These are phyloP conservation scores for Phytophthora crassamura DNA, from an alignment of 352 stramenopile species.

Conservation along the genomic window DNA sequence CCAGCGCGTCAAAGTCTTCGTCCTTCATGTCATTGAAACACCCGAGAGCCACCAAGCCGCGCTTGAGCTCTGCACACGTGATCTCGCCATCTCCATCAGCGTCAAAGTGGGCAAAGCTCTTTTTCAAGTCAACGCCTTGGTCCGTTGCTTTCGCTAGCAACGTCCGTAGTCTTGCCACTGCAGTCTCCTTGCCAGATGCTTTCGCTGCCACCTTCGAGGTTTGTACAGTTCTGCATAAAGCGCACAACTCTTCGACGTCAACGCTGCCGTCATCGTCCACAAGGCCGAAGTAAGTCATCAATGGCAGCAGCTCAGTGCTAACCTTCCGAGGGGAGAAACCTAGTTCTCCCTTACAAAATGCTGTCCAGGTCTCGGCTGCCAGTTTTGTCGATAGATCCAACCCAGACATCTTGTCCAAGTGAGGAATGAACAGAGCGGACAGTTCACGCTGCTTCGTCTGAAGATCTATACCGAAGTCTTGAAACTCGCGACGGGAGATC, in stretches of 20 bases:
- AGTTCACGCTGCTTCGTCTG: constrained; percentile 39
- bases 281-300: constrained; percentile 43
- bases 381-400: constrained; percentile 21
- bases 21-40: constrained; percentile 54
- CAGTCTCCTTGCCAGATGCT: constrained; percentile 7
- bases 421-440: constrained; percentile 30
- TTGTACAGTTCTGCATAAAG: constrained; percentile 26
- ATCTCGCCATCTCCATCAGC: constrained; percentile 63
- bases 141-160: constrained; percentile 44
- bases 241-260: constrained; percentile 37
- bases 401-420: constrained; percentile 25
- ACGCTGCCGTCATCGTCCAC: constrained; percentile 33
- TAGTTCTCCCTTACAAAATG: constrained; percentile 42
- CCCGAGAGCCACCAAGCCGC: constrained; percentile 53
- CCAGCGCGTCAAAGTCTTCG: constrained; percentile 50
- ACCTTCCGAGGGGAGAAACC: constrained; percentile 35
- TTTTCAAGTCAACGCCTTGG: constrained; percentile 52
- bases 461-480: constrained; percentile 58
- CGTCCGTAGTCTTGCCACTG: constrained; percentile 23
- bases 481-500: constrained; percentile 70
- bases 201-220: background rate
- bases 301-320: constrained; percentile 13
- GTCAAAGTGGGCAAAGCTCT: constrained; percentile 79
- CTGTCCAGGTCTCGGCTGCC: constrained; percentile 36
- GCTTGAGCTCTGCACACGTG: constrained; percentile 59